Conservation (phyloP, 768 basidiomycete species). For the Lactarius sp. region DNA sequence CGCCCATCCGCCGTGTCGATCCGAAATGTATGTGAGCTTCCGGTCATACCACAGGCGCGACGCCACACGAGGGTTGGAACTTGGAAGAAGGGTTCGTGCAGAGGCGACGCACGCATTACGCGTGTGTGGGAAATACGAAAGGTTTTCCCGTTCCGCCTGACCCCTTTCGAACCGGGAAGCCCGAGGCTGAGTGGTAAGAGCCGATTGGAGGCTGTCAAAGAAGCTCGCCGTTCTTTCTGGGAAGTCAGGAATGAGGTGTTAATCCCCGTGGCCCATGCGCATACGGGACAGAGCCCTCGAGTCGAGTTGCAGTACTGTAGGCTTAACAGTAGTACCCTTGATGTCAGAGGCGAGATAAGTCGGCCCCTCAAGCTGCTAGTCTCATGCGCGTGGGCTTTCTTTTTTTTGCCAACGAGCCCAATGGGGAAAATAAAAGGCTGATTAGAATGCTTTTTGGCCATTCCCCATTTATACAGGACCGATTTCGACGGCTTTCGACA, state of each 20-base stretch:
- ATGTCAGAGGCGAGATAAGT: background rate
- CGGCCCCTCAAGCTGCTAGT: too few relatives aligned
- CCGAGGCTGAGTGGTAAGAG: background rate
- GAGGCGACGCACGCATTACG: background rate
- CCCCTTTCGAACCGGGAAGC: background rate
- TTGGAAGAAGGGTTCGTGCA: background rate
- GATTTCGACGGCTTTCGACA: background rate
- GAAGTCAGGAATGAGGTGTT: conserved; percentile 16
- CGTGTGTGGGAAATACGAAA: background rate
- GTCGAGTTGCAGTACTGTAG: background rate
- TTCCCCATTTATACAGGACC: background rate
- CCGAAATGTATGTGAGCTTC: too few relatives aligned
- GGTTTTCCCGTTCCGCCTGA: background rate
- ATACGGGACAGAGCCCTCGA: background rate
- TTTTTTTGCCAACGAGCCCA: background rate
- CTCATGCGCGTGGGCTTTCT: too few relatives aligned
- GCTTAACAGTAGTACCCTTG: background rate
- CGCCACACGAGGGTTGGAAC: background rate
- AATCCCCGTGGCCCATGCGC: conserved; percentile 12
- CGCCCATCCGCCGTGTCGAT: too few relatives aligned
- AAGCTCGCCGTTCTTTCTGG: conserved; percentile 14
- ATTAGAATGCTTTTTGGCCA: background rate
- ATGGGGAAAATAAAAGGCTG: background rate
- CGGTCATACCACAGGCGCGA: background rate
- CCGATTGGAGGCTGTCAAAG: conserved; percentile 13